Base-by-base conservation (phyloP, 208 protist genomes). In the Acanthamoeba triangularis region DNA sequence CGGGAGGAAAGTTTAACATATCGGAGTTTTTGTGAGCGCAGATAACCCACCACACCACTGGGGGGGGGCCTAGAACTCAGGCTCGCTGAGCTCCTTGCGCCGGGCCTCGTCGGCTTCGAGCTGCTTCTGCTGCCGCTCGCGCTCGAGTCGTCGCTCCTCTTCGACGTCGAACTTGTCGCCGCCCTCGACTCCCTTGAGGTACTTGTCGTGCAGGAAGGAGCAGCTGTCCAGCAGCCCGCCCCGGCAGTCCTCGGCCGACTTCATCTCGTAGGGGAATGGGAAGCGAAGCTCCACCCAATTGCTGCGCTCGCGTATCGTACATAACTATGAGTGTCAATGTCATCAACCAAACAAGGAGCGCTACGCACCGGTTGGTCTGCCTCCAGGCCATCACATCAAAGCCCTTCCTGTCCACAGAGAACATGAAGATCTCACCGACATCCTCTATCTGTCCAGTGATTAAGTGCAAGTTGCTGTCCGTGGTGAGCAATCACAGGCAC, bases 331-430 rank as follows among this genome's bases (percentile, higher is more conserved):
- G 52, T 56, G 52, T 56, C 0, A 14, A 2, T 14, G 5, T 14
- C 52, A 14, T 56, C 52, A 1, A 47, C 41, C 41, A 47, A 30
- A 11, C 61, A 67, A 23, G 8, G n/a, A n/a, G n/a, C n/a, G n/a
- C n/a, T 5, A 11, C 61, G 61, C 63, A 93, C 87, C 87, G 54
- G 61, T 93, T 74, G n/a, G 87, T 35, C 33, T 93, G 59, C 25
- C 87, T 59, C 87, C 87, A 93, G 41, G 87, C 87, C 87, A 93
- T 93, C 28, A 93, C 61, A 3, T 93, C 87, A 25, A 93, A 93
- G 41, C 87, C 87, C 28, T 76, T 76, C 16, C 87, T 25, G 47
- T 93, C 87, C 0, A 93, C 87, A 3, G 87, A 35, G 37, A 93
- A 93, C 87, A 93, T 93, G 87, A 93, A 93, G 30, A 54, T 54